Evolutionary conservation across 208 protist genomes (phyloP).

Genomic region (Acanthamoeba culbertsoni): DNA sequence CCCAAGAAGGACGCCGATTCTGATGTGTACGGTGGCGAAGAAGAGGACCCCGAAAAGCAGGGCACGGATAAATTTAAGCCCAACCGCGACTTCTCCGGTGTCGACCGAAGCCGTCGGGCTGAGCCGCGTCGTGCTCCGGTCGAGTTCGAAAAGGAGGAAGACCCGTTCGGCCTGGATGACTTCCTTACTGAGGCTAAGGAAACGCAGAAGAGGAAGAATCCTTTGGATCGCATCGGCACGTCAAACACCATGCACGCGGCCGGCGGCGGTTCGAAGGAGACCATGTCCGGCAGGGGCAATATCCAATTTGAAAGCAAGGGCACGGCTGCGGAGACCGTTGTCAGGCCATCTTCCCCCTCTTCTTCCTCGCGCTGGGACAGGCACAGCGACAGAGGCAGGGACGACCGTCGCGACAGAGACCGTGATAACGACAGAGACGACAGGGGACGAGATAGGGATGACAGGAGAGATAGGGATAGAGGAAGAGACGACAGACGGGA

Average conservation of each 20-base stretch:
- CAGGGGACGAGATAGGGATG: background rate
- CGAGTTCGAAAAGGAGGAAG: constrained; percentile 75
- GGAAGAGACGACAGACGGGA: background rate
- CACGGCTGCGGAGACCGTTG: background rate
- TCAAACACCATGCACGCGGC: constrained; percentile 19
- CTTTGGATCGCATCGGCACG: background rate
- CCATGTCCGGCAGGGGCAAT: background rate
- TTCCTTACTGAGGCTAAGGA: constrained; percentile 69
- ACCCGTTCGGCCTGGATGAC: constrained; percentile 81
- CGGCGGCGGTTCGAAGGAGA: constrained; percentile 2
- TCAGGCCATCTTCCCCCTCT: background rate
- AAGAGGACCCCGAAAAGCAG: constrained; percentile 53
- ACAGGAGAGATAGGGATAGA: background rate
- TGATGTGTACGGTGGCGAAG: constrained; percentile 45
- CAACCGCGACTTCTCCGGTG: constrained; percentile 73
- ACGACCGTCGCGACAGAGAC: background rate
- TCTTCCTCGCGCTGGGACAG: background rate
- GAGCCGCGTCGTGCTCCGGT: constrained; percentile 60
- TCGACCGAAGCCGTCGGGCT: constrained; percentile 42
- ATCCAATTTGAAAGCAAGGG: background rate
- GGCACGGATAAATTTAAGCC: constrained; percentile 66
- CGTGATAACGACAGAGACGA: background rate
- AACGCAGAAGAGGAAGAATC: constrained; percentile 27
- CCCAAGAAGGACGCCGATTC: constrained; percentile 64
- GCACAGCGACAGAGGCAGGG: background rate